Percentiles rank a stretch among this genome's conserved stretches.
Evolutionary conservation across 2,329 filamentous ascomycete genomes (phyloP).

Genomic region (Thelonectria blattea): DNA sequence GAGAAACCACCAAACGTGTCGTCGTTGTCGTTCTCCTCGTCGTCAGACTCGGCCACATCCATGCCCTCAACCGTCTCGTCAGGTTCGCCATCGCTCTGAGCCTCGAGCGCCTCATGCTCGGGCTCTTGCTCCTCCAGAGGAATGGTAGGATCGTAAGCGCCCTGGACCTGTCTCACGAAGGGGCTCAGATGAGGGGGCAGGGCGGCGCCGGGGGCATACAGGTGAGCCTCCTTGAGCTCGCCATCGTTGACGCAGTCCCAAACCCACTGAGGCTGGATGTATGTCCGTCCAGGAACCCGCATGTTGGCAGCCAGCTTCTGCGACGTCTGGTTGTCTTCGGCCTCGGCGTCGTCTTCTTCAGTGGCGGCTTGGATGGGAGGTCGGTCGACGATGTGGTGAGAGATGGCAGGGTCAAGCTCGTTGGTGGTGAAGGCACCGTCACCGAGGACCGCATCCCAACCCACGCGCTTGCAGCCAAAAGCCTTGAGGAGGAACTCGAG

Average conservation of each 20-base stretch:
- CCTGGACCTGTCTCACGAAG: conserved; percentile 86
- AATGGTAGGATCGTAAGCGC: conserved; percentile 89
- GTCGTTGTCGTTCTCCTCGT: conserved; percentile 53
- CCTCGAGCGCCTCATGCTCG: conserved; percentile 80
- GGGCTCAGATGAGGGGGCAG: conserved; percentile 95
- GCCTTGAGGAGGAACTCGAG: conserved; percentile 92
- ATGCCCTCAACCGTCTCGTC: conserved; percentile 56
- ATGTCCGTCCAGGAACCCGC: conserved; percentile 88
- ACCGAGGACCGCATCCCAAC: conserved; percentile 90
- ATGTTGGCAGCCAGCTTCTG: conserved; percentile 66
- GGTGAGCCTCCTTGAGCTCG: conserved; percentile 82
- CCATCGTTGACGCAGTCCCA: conserved; percentile 97
- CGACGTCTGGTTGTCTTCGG: conserved; percentile 66
- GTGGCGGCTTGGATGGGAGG: conserved; percentile 71
- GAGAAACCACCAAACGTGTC: conserved; percentile 58
- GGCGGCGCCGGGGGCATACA: conserved; percentile 88
- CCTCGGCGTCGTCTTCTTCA: conserved; percentile 53
- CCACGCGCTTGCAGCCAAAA: conserved; percentile 94
- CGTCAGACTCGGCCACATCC: conserved; percentile 57
- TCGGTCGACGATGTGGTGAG: conserved; percentile 94
- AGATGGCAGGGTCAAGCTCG: conserved; percentile 86
- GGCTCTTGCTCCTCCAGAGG: conserved; percentile 87
- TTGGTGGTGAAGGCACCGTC: conserved; percentile 92
- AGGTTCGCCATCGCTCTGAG: conserved; percentile 62
- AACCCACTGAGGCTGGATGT: conserved; percentile 97